These are phyloP conservation scores for Gentiana straminea DNA, from an alignment of 257 asterid species.

Conservation along the genomic window DNA sequence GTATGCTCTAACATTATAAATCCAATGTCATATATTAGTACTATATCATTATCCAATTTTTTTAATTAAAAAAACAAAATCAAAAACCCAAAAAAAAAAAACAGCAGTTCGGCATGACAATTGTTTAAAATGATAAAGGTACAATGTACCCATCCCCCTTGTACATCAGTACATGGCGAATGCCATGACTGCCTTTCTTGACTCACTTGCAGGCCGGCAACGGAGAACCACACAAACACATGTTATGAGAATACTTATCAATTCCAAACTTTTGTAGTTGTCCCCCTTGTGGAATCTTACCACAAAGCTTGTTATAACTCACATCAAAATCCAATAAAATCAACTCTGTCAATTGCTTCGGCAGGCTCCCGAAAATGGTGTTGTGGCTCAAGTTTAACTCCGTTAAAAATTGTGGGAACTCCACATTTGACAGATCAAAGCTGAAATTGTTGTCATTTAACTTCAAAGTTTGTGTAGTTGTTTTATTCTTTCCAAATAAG, in stretches of 20 bases:
- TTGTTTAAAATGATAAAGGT: too few species aligned
- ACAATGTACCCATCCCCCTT: too few species aligned
- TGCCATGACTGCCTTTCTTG: neutral
- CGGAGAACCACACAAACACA: constrained; percentile 50
- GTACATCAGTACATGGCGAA: too few species aligned
- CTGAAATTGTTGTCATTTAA: constrained; percentile 28
- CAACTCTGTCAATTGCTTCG: constrained; percentile 22
- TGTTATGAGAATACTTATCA: constrained; percentile 26
- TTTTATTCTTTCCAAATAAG: constrained; percentile 37
- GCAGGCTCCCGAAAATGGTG: constrained; percentile 33
- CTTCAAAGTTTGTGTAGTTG: constrained; percentile 2
- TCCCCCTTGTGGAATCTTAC: constrained; percentile 43
- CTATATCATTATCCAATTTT: too few species aligned
- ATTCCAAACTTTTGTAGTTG: constrained; percentile 27
- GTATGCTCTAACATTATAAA: too few species aligned
- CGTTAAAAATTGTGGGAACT: constrained; percentile 20
- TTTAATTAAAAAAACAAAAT: too few species aligned
- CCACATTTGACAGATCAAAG: constrained; percentile 32
- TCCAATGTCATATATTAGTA: too few species aligned
- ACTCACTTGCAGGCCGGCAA: constrained; percentile 27
- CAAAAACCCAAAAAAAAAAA: too few species aligned
- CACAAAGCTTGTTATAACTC: constrained; percentile 44
- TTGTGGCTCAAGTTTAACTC: constrained; percentile 40
- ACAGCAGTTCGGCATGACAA: too few species aligned
- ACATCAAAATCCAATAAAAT: constrained; percentile 15